Percentiles rank a stretch among this genome's conserved stretches.
Evolutionary conservation across 352 stramenopile species (phyloP).

Genomic region (Phytophthora crassamura): DNA sequence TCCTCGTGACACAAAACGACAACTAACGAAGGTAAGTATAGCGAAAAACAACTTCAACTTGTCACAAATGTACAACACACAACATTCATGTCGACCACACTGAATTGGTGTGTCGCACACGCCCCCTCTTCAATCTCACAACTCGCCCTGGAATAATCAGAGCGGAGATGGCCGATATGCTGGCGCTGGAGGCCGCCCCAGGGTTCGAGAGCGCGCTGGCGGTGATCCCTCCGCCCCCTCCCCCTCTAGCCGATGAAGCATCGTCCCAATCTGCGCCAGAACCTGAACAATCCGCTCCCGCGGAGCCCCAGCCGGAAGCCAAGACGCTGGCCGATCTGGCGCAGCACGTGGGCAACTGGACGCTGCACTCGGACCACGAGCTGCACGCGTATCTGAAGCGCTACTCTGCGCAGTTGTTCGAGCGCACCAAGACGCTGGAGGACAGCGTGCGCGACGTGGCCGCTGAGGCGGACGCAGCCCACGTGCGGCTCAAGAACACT

Average conservation of each 20-base stretch:
- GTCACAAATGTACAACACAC: neutral
- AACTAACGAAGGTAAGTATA: slow-evolving; percentile 1
- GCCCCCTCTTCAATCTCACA: slow-evolving; percentile 24
- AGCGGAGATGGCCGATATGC: slow-evolving; percentile 37
- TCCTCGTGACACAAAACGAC: neutral
- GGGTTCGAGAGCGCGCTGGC: slow-evolving; percentile 21
- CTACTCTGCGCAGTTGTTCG: slow-evolving; percentile 75
- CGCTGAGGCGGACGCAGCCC: slow-evolving; percentile 64
- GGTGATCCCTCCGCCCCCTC: slow-evolving; percentile 31
- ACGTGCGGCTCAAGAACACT: slow-evolving; percentile 83
- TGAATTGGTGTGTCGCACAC: no score
- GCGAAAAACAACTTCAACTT: slow-evolving; percentile 4
- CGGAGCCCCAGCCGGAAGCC: slow-evolving; percentile 14
- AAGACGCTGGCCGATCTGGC: slow-evolving; percentile 60
- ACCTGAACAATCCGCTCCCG: neutral
- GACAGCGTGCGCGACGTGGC: slow-evolving; percentile 75
- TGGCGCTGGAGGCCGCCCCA: slow-evolving; percentile 38
- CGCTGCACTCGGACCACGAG: slow-evolving; percentile 78
- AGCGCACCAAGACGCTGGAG: slow-evolving; percentile 76
- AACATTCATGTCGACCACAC: neutral
- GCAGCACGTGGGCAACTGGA: slow-evolving; percentile 64
- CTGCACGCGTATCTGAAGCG: slow-evolving; percentile 17
- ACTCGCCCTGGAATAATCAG: slow-evolving; percentile 30
- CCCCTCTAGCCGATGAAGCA: neutral
- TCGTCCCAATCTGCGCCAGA: neutral